Base-by-base conservation (phyloP, 495 filamentous ascomycete species). In the Xylaria bambusicola region DNA sequence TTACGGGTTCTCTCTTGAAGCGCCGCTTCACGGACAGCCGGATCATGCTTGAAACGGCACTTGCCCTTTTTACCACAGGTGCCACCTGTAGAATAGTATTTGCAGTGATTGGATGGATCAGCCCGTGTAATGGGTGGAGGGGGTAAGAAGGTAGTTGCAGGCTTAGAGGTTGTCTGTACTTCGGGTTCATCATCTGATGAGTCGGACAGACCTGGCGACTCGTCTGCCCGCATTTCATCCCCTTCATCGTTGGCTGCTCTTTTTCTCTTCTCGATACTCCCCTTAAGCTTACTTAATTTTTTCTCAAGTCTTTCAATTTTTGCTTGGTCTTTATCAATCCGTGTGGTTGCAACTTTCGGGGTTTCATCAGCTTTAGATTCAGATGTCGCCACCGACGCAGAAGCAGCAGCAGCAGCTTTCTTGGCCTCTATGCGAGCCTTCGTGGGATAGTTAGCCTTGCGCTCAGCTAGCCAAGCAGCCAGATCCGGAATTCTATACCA, bases 401-500 rank as follows among this genome's bases (percentile, higher is more conserved):
- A n/a, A n/a, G n/a, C n/a, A n/a, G n/a, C 51, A 12, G 23, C 52
- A 5, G 65, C 62, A 45, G 78, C 79, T 58, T 83, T 80, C 53
- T 74, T 78, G 52, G 73, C 75, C 31, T 78, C 77, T 58, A 81
- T 73, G 44, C 86, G 83, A 53, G 83, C 82, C 70, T 84, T 81
- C 0, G 92, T 96, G 3, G 92, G 92, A 68, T 80, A 97, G 17
- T 84, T 84, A 63, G 86, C 88, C 65, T 82, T 86, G 21, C 92
- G 85, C 69, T 94, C 91, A 40, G 83, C 85, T 55, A 95, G 85
- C 89, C 90, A 97, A 18, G 85, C 83, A 12, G 82, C 81, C 55
- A 96, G 80, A 56, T 95, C 91, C n/a, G 82, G 69, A 21, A 71
- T 83, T 70, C 76, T 88, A 73, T 41, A 77, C 4, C 48, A 71